Percentiles rank a stretch among this genome's conserved stretches.
These are phyloP conservation scores for Oryza meridionalis DNA, from an alignment of 176 grass and related monocot genomes.

Conservation along the genomic window DNA sequence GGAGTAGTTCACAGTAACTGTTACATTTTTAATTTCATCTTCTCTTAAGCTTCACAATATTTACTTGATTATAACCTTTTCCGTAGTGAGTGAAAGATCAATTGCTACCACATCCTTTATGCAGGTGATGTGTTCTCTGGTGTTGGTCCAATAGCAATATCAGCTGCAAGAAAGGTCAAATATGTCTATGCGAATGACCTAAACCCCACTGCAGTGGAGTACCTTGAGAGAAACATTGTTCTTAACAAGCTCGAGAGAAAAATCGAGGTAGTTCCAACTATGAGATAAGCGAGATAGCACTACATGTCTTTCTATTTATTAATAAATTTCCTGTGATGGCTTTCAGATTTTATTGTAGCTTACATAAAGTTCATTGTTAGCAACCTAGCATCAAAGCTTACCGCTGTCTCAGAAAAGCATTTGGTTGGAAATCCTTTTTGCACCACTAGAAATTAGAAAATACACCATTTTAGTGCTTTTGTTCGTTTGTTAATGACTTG, in stretches of 20 bases:
- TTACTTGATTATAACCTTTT: not conserved
- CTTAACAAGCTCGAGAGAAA: slow-evolving; percentile 94
- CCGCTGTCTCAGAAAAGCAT: slow-evolving; percentile 3
- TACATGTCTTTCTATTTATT: not conserved
- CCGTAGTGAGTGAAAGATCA: not conserved
- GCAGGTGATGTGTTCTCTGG: slow-evolving; percentile 91
- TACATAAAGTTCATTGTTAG: not conserved
- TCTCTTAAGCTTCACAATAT: not conserved
- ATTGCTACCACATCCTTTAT: slow-evolving; percentile 22
- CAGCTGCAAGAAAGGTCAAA: slow-evolving; percentile 77
- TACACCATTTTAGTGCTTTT: not conserved
- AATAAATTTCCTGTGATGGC: not conserved
- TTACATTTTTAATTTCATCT: not conserved
- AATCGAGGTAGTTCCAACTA: slow-evolving; percentile 65
- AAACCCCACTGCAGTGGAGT: slow-evolving; percentile 86
- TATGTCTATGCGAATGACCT: slow-evolving; percentile 97
- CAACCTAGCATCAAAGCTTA: not conserved
- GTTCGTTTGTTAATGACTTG: not conserved
- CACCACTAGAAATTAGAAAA: not conserved
- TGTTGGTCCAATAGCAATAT: slow-evolving; percentile 89
- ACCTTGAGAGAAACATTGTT: slow-evolving; percentile 80
- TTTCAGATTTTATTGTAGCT: not conserved
- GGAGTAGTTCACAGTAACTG: not conserved
- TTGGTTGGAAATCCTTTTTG: not conserved
- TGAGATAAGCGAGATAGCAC: slow-evolving; percentile 9